Percentiles rank a stretch among this genome's conserved stretches.
phyloP scores from a whole-genome alignment of 495 filamentous ascomycete species.

The Trypethelium eluteriae region DNA sequence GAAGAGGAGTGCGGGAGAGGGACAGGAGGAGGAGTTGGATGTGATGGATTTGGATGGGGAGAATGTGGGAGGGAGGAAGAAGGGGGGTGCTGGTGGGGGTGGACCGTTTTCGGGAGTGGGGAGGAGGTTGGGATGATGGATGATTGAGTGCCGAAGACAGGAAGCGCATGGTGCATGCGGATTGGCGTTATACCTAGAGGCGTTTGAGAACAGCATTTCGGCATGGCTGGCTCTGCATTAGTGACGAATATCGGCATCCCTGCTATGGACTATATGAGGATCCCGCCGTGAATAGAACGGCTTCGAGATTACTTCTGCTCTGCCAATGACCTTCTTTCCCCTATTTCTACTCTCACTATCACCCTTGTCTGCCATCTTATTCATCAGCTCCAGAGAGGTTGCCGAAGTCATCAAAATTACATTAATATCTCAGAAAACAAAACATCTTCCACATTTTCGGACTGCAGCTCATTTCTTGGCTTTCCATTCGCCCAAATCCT shows the following conservation, averaged over 20 bases:
- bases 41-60: constrained; percentile 53
- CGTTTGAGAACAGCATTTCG: neutral
- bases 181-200: no score
- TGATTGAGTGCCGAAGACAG: neutral
- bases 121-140: constrained; percentile 23
- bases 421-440: neutral
- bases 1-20: constrained; percentile 43
- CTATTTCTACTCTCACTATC: neutral
- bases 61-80: constrained; percentile 36
- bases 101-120: constrained; percentile 23
- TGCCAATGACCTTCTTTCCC: neutral
- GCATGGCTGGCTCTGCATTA: neutral
- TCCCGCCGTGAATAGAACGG: no score
- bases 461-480: neutral
- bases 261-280: no score
- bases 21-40: constrained; percentile 48
- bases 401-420: neutral
- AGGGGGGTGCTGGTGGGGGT: constrained; percentile 23
- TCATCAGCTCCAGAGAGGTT: neutral
- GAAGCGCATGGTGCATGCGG: neutral
- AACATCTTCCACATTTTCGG: neutral
- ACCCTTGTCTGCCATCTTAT: neutral
- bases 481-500: neutral
- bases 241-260: no score
- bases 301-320: no score